A percentile compares a stretch with the other conserved stretches of the same genome.
These are phyloP conservation scores for Ophiostoma ips DNA, from an alignment of 2,329 filamentous ascomycete species.

Conservation along the genomic window DNA sequence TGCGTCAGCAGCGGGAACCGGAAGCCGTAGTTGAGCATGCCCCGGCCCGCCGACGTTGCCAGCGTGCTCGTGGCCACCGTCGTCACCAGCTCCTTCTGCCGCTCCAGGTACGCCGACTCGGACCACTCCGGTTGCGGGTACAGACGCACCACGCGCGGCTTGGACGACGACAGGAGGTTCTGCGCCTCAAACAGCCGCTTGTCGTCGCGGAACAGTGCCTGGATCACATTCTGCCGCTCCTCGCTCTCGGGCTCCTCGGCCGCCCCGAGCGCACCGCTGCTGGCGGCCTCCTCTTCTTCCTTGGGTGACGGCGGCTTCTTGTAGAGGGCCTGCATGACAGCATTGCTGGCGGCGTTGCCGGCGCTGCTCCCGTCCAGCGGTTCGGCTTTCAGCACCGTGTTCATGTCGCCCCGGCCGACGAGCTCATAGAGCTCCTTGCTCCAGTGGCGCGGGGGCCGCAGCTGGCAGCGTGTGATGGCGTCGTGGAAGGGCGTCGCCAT, in stretches of 20 bases:
- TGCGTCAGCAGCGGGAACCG: conserved; percentile 83
- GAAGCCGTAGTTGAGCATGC: conserved; percentile 75
- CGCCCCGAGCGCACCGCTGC: conserved; percentile 25
- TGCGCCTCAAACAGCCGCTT: conserved; percentile 77
- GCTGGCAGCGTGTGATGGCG: conserved; percentile 70
- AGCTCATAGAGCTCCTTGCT: conserved; percentile 54
- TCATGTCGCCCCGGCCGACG: conserved; percentile 71
- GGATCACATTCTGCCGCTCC: conserved; percentile 70
- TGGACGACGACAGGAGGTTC: conserved; percentile 71
- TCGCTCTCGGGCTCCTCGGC: conserved; percentile 71
- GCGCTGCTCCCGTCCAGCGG: conserved; percentile 20
- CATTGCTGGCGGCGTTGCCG: background rate
- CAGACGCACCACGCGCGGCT: conserved; percentile 65
- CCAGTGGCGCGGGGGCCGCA: conserved; percentile 70
- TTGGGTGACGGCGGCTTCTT: conserved; percentile 20
- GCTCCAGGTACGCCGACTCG: conserved; percentile 78
- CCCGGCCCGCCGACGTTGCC: conserved; percentile 76
- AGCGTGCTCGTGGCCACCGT: conserved; percentile 76
- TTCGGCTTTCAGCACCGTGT: conserved; percentile 43
- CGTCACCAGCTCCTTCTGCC: conserved; percentile 81
- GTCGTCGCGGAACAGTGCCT: conserved; percentile 82
- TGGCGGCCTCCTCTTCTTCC: conserved; percentile 35
- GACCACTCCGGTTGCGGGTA: conserved; percentile 62
- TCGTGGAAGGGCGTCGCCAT: conserved; percentile 72
- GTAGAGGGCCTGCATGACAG: background rate